Evolutionary conservation across 2,329 filamentous ascomycete species (phyloP).

Genomic region (Diplodia seriata): DNA sequence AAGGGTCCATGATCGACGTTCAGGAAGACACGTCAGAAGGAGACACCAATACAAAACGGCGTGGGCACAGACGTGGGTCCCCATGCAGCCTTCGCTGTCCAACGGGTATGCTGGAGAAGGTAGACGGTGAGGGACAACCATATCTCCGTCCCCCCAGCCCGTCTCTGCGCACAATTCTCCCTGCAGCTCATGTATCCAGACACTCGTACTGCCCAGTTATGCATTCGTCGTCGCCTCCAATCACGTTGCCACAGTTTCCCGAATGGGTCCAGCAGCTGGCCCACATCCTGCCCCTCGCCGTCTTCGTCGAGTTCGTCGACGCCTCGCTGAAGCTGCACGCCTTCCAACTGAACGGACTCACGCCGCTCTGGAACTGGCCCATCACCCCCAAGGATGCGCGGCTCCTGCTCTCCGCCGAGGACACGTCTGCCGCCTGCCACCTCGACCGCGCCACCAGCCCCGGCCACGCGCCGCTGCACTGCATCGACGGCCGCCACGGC

Average conservation of each 20-base stretch:
- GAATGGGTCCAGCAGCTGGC: slow-evolving; percentile 26
- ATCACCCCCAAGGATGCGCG: slow-evolving; percentile 22
- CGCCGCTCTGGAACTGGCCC: slow-evolving; percentile 22
- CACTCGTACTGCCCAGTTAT: background rate
- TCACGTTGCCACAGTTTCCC: slow-evolving; percentile 8
- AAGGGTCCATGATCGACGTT: slow-evolving; percentile 26
- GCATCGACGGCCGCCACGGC: slow-evolving; percentile 21
- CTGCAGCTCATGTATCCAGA: background rate
- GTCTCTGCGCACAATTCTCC: background rate
- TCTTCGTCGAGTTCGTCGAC: slow-evolving; percentile 17
- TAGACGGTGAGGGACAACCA: slow-evolving; percentile 16
- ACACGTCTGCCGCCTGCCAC: slow-evolving; percentile 4
- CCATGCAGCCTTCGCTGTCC: slow-evolving; percentile 25
- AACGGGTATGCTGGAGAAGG: background rate
- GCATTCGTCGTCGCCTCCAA: slow-evolving; percentile 3
- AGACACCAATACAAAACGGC: background rate
- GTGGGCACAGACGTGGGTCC: slow-evolving; percentile 8
- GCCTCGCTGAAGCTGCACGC: slow-evolving; percentile 17
- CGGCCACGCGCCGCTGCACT: background rate
- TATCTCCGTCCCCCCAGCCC: background rate
- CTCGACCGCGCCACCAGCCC: slow-evolving; percentile 10
- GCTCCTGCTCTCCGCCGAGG: slow-evolving; percentile 8
- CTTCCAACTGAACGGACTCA: slow-evolving; percentile 23
- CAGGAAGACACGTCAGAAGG: slow-evolving; percentile 19
- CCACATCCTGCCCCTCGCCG: slow-evolving; percentile 19